Conservation (phyloP, 2,329 filamentous ascomycete genomes). For the Colletotrichum cereale region DNA sequence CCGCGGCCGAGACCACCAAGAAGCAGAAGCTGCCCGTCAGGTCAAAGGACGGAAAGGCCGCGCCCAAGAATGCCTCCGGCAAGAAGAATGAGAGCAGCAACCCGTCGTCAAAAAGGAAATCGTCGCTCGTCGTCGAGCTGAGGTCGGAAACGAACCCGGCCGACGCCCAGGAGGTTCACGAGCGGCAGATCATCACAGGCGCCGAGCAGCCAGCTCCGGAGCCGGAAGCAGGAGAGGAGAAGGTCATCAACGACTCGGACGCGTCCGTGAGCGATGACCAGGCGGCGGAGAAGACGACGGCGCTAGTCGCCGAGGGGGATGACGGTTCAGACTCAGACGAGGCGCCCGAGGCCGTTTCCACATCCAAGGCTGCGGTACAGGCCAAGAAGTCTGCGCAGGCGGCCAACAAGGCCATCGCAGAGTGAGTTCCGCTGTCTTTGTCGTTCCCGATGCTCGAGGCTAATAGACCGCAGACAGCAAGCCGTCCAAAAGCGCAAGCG, state of each 20-base stretch:
- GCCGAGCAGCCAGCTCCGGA: constrained; percentile 36
- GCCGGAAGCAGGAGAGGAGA: constrained; percentile 36
- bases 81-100: constrained; percentile 32
- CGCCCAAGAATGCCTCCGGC: constrained; percentile 18
- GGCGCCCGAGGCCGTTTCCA: constrained; percentile 71
- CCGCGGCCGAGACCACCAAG: constrained; percentile 12
- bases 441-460: background rate
- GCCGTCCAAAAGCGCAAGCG: constrained; percentile 67
- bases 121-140: constrained; percentile 32
- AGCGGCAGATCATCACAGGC: constrained; percentile 35
- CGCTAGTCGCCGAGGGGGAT: constrained; percentile 53
- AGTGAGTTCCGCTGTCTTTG: constrained; percentile 54
- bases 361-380: constrained; percentile 60
- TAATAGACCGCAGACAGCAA: constrained; percentile 57
- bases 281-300: constrained; percentile 36
- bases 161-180: background rate
- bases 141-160: constrained; percentile 17
- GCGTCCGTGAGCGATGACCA: constrained; percentile 20
- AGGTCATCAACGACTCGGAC: constrained; percentile 38
- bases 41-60: constrained; percentile 47
- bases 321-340: constrained; percentile 65
- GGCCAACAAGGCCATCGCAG: constrained; percentile 62
- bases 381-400: constrained; percentile 60
- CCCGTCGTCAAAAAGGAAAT: constrained; percentile 29
- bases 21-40: constrained; percentile 51